Conservation (phyloP, 371 early-diverging fungal genomes). For the Mucor racemosus region DNA sequence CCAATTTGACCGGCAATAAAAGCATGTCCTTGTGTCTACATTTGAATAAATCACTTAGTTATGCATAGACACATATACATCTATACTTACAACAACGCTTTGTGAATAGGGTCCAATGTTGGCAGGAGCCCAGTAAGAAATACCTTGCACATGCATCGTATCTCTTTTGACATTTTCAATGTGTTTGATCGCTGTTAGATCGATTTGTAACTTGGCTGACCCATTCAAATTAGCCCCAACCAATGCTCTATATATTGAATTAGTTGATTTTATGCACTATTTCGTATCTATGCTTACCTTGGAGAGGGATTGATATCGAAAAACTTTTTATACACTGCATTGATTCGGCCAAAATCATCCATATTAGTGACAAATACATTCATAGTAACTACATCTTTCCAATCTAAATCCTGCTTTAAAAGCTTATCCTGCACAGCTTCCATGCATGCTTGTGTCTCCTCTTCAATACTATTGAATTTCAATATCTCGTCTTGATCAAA, state of each 20-base stretch:
- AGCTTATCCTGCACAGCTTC: conserved; percentile 32
- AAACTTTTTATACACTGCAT: conserved; percentile 63
- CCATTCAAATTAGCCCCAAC: conserved; percentile 54
- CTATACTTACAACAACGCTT: conserved; percentile 54
- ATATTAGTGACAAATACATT: conserved; percentile 69
- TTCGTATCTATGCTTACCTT: conserved; percentile 40
- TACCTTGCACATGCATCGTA: conserved; percentile 77
- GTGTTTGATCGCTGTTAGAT: conserved; percentile 53
- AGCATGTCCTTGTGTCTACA: conserved; percentile 57
- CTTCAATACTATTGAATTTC: conserved; percentile 31
- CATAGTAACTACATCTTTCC: conserved; percentile 64
- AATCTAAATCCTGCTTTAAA: conserved; percentile 23
- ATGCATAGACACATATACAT: background rate
- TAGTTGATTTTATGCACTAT: background rate
- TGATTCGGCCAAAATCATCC: conserved; percentile 66
- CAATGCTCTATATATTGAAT: conserved; percentile 45
- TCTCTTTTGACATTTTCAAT: conserved; percentile 35
- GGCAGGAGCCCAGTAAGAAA: conserved; percentile 88
- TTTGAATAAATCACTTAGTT: background rate
- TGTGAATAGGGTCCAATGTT: conserved; percentile 85
- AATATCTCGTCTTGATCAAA: conserved; percentile 17
- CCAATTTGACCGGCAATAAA: conserved; percentile 82
- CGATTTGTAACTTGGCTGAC: conserved; percentile 60
- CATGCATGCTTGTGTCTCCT: conserved; percentile 50
- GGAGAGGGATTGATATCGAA: conserved; percentile 77